These are phyloP conservation scores for Sechiopsis laciniata DNA, from an alignment of 306 rosid species.

Conservation along the genomic window DNA sequence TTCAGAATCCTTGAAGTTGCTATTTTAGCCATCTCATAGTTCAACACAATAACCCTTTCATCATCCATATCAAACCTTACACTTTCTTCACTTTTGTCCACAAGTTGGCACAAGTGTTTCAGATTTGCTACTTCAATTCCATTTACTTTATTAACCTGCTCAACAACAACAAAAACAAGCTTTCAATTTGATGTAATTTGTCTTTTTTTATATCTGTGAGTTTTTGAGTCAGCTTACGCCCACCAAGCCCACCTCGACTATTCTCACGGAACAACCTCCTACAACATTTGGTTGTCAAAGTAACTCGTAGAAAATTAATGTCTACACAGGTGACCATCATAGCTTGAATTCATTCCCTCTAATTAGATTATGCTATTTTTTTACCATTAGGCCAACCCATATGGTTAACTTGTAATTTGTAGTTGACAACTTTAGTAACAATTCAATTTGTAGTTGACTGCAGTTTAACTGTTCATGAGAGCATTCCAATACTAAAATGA, in stretches of 20 bases:
- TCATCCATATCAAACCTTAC: constrained; percentile 83
- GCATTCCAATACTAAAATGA: neutral
- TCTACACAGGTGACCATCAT: too few relatives aligned
- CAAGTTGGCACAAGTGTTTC: constrained; percentile 62
- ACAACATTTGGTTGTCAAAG: too few relatives aligned
- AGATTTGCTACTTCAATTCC: constrained; percentile 66
- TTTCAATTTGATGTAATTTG: neutral
- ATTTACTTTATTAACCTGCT: constrained; percentile 73
- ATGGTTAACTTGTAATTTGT: neutral
- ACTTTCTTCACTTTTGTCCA: constrained; percentile 45
- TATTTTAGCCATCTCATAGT: constrained; percentile 47
- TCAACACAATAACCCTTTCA: constrained; percentile 69
- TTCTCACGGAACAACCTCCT: too few relatives aligned
- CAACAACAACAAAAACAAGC: neutral
- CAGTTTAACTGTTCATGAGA: neutral
- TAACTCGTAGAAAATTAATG: too few relatives aligned
- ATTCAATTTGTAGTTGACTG: neutral
- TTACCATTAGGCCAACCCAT: too few relatives aligned
- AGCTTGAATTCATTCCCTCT: too few relatives aligned
- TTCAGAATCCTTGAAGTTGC: constrained; percentile 64
- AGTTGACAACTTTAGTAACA: neutral
- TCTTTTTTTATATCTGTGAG: too few relatives aligned
- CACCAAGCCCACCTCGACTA: too few relatives aligned
- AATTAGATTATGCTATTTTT: too few relatives aligned
- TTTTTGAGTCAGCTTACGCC: too few relatives aligned